Evolutionary conservation across 2,329 filamentous ascomycete species (phyloP), one percentile per base, ranked within the genome.

Genomic region (Meredithiella fracta): DNA sequence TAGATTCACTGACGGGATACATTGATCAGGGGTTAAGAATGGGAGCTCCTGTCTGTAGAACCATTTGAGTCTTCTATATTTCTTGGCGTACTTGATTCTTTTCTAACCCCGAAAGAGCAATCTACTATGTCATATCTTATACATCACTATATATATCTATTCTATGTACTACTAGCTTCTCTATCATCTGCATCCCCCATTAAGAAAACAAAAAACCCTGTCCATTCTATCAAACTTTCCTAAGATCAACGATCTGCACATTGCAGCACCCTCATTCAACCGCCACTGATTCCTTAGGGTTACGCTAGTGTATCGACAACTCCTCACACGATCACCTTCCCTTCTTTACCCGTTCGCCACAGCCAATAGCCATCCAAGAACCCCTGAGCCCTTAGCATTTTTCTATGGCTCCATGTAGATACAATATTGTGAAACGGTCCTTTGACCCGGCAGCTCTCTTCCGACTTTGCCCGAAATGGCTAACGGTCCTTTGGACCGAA

Each of bases 241-340:
- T 34, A 11, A 34, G 5, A 34, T 34, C 29, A 34, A 34, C 29
- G 29, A 42, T 20, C 38, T 20, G 38, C n/a, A n/a, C 38, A 42
- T n/a, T 42, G n/a, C 34, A 7, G 7, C 34, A 7, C 34, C 34
- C 34, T 15, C 34, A 15, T 42, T 42, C 38, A 5, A 7, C 17
- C 38, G 11, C 15, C n/a, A 5, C 38, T n/a, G 4, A 5, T n/a
- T 42, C 14, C 38, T 7, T 42, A 20, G 11, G 38, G 11, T 42
- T n/a, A 20, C 14, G 15, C 17, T 42, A n/a, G 17, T 6, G 14
- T 42, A 4, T 44, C 29, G 14, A 31, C 37, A 47, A 25, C 9
- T 23, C 9, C 52, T 29, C 52, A 54, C 52, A 31, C 52, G 52
- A 54, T 14, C 52, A 42, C 38, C 52, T 47, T 54, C 52, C 40